Percentiles rank a stretch among this genome's conserved stretches.
phyloP scores from a whole-genome alignment of 1,139 yeast genomes.

The Nadsonia commutata region DNA sequence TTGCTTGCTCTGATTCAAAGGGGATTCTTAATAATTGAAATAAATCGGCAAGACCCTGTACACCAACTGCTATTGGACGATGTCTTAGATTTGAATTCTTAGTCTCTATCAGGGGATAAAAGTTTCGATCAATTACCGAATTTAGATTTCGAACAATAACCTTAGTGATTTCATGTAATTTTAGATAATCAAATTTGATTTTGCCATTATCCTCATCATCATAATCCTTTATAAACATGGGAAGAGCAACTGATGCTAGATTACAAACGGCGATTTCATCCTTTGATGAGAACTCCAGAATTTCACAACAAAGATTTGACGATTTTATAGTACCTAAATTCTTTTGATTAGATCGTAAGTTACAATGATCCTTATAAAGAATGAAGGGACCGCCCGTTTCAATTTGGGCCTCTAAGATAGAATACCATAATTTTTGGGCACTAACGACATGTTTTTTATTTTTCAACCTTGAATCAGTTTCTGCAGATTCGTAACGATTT shows the following conservation, averaged over 20 bases:
- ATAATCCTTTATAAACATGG: constrained; percentile 36
- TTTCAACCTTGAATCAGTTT: constrained; percentile 43
- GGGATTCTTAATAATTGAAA: constrained; percentile 51
- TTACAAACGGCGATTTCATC: constrained; percentile 77
- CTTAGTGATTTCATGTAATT: constrained; percentile 47
- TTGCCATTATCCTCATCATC: constrained; percentile 12
- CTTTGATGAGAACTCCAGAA: constrained; percentile 63
- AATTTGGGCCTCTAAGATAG: constrained; percentile 63
- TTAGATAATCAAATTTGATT: constrained; percentile 40
- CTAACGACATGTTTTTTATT: constrained; percentile 30
- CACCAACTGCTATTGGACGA: constrained; percentile 68
- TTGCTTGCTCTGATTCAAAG: constrained; percentile 50
- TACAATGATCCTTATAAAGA: constrained; percentile 73
- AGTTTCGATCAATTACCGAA: constrained; percentile 50
- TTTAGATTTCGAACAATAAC: constrained; percentile 51
- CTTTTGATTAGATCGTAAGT: constrained; percentile 58
- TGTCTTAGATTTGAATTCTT: constrained; percentile 45
- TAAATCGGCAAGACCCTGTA: constrained; percentile 67
- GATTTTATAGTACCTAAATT: constrained; percentile 68
- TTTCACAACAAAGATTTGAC: constrained; percentile 71
- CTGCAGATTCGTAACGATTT: constrained; percentile 46
- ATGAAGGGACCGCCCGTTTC: constrained; percentile 80
- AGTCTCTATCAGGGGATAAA: constrained; percentile 52
- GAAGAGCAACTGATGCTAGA: constrained; percentile 65
- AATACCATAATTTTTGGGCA: constrained; percentile 67